Evolutionary conservation across 148 eudicot species (phyloP).

Genomic region (Nyssa sinensis): DNA sequence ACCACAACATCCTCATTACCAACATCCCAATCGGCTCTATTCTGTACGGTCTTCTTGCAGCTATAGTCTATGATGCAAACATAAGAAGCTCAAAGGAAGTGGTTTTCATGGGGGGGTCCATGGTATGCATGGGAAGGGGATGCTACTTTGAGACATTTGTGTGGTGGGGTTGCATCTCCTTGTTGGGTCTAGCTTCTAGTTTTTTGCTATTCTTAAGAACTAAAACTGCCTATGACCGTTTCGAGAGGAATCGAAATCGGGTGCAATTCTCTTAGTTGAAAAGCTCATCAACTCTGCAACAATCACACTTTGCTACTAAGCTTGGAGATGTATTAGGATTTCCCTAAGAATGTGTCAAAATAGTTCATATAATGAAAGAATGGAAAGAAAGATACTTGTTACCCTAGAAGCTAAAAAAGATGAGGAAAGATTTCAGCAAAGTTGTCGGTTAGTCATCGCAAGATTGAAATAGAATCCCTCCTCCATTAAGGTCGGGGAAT

Average conservation of each 20-base stretch:
- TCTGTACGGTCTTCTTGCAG: slow-evolving; percentile 21
- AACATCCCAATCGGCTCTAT: slow-evolving; percentile 33
- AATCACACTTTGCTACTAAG: not conserved
- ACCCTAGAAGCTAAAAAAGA: not conserved
- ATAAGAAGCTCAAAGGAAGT: slow-evolving; percentile 3
- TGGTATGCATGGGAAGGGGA: slow-evolving; percentile 27
- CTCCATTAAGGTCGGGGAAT: not conserved
- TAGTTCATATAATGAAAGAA: not conserved
- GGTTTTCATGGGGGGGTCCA: not conserved
- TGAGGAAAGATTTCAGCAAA: not conserved
- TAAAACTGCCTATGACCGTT: slow-evolving; percentile 14
- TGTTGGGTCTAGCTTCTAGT: slow-evolving; percentile 21
- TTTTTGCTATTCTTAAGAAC: slow-evolving; percentile 24
- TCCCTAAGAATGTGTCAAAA: not conserved
- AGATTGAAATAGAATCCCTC: not conserved
- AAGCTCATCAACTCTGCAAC: not conserved
- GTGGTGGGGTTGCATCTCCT: slow-evolving; percentile 25
- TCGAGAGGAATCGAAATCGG: slow-evolving; percentile 8
- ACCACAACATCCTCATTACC: slow-evolving; percentile 34
- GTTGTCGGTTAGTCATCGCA: not conserved
- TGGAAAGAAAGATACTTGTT: not conserved
- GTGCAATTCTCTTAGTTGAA: not conserved
- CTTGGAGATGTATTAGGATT: not conserved
- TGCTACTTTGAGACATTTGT: slow-evolving; percentile 27
- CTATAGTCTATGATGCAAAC: slow-evolving; percentile 25